These are phyloP conservation scores for Boechera stricta DNA, from an alignment of 345 rosid genomes.

Conservation along the genomic window DNA sequence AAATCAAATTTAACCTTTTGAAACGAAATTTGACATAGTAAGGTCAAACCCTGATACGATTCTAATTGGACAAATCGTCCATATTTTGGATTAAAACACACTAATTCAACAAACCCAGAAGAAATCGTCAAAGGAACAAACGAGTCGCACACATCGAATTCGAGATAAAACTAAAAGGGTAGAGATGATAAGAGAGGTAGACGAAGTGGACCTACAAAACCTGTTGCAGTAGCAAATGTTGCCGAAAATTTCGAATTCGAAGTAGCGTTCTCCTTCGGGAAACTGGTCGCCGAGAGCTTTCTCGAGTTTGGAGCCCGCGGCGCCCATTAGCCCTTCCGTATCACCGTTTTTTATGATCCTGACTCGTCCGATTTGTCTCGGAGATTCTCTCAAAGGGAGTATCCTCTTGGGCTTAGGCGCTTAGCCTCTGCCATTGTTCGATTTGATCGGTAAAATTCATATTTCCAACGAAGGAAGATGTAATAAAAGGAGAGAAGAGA, in stretches of 20 bases:
- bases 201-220: constrained; percentile 77
- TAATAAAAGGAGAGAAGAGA: too few species aligned
- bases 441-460: constrained; percentile 38
- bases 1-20: neutral
- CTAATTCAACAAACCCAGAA: constrained; percentile 28
- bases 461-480: neutral
- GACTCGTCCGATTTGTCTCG: constrained; percentile 43
- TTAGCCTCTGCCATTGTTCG: constrained; percentile 20
- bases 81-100: neutral
- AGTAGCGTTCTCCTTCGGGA: constrained; percentile 99
- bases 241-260: constrained; percentile 98
- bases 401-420: neutral
- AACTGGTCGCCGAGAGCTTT: constrained; percentile 99
- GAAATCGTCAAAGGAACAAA: neutral
- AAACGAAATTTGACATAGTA: neutral
- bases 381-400: constrained; percentile 26
- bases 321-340: constrained; percentile 69
- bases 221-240: constrained; percentile 99
- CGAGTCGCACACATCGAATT: constrained; percentile 4
- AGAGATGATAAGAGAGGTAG: neutral
- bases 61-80: constrained; percentile 1
- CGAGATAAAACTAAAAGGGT: neutral
- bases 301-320: constrained; percentile 98
- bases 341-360: constrained; percentile 48
- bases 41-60: constrained; percentile 21